phyloP scores from a whole-genome alignment of 805 yeast genomes.

The Saccharomycopsis sp. region DNA sequence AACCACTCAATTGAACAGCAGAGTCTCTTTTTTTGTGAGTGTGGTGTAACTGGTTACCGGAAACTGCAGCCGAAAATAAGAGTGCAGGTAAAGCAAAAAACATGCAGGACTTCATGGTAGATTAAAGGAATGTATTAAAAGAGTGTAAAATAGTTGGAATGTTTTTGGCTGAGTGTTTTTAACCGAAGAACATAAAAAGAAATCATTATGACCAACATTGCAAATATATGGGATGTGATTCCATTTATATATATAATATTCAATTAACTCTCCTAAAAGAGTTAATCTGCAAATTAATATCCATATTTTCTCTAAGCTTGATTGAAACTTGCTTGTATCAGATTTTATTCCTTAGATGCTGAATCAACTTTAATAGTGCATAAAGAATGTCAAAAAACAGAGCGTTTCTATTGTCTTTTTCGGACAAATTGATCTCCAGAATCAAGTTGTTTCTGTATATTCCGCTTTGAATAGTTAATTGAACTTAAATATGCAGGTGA shows the following conservation, averaged over 20 bases:
- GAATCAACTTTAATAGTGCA: neutral
- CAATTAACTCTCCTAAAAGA: neutral
- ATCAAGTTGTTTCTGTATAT: neutral
- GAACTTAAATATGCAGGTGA: no score
- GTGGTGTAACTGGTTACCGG: constrained; percentile 15
- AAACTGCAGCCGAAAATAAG: constrained; percentile 3
- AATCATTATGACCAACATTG: neutral
- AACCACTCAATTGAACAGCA: constrained; percentile 1
- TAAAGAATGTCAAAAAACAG: neutral
- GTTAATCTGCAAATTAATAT: neutral
- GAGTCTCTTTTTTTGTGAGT: neutral
- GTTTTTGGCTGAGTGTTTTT: no score
- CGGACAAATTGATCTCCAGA: neutral
- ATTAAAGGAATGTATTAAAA: neutral
- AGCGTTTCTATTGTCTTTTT: neutral
- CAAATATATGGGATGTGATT: neutral
- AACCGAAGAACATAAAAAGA: neutral
- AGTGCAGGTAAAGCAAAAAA: neutral
- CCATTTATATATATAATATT: neutral
- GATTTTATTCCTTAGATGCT: neutral
- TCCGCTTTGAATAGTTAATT: no score
- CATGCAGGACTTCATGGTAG: neutral
- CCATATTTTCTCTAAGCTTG: neutral
- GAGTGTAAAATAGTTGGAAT: neutral
- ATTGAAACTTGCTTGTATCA: neutral